Evolutionary conservation across 1,139 yeast genomes (phyloP), one percentile per base, ranked within the genome.

Genomic region (Nadsonia commutata): DNA sequence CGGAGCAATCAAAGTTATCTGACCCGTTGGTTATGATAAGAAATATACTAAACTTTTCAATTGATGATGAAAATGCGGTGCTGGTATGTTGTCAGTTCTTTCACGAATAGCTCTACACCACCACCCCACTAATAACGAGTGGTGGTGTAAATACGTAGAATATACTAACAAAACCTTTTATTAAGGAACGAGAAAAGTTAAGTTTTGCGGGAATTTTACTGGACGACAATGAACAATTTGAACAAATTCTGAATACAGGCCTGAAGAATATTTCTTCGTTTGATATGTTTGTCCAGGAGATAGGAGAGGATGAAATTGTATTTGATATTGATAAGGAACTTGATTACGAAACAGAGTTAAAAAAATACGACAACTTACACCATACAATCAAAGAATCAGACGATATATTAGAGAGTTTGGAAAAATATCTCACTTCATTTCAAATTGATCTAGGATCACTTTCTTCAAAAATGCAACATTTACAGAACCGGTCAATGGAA

Each of bases 401-500:
- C 43, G 54, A 60, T 6, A 66, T 56, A 23, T 49, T 69, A 36
- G 57, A 57, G 19, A 64, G 66, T 2, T 53, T 70, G 36, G 64
- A 62, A 45, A 55, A 54, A 3, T 68, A 73, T 18, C 60, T 79
- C 40, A 53, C 57, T 13, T 63, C 66, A 22, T 82, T 84, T 59
- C 77, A 78, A 51, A 49, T 57, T 3, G 79, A 78, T 48, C 64
- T 86, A 49, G 65, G 70, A 5, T 65, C 69, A 18, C 65, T 84
- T 40, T 78, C 93, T 0, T 59, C 64, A 17, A 81, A 77, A 48
- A 66, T 78, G 65, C 76, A 72, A 49, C 64, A 67, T 40, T 62
- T 78, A 39, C 78, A 75, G 51, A 63, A 71, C 2, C 72, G 80
- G 48, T 75, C 93, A 3, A 60, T 71, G 2, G 64, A 72, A 7